phyloP scores from a whole-genome alignment of 352 stramenopile species.

The Phytophthora capsici region DNA sequence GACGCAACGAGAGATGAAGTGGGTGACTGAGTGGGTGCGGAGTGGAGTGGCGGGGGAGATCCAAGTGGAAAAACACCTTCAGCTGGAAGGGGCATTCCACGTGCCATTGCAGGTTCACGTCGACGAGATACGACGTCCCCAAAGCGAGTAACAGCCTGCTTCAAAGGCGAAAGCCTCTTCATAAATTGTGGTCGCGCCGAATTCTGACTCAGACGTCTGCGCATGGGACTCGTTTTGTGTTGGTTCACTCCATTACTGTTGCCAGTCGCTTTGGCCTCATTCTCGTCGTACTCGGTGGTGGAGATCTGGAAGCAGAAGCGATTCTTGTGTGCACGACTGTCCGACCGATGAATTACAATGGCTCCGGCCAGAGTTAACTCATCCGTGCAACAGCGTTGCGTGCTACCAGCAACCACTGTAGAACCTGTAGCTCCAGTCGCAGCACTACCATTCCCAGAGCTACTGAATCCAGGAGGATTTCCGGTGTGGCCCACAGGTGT shows the following conservation, averaged over 20 bases:
- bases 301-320: slow-evolving; percentile 87
- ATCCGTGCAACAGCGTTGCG: slow-evolving; percentile 54
- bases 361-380: slow-evolving; percentile 74
- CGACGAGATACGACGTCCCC: slow-evolving; percentile 46
- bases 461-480: slow-evolving; percentile 17
- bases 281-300: slow-evolving; percentile 54
- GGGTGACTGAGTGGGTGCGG: slow-evolving; percentile 17
- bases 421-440: slow-evolving; percentile 4
- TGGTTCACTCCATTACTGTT: slow-evolving; percentile 9
- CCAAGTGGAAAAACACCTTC: slow-evolving; percentile 3
- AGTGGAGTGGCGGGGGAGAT: slow-evolving; percentile 17
- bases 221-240: slow-evolving; percentile 29
- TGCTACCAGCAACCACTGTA: neutral
- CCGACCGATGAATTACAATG: slow-evolving; percentile 82
- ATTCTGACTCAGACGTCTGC: slow-evolving; percentile 25
- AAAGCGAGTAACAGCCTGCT: slow-evolving; percentile 64
- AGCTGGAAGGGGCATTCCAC: neutral
- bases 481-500: slow-evolving; percentile 23
- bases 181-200: slow-evolving; percentile 32
- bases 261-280: slow-evolving; percentile 17
- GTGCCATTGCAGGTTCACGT: slow-evolving; percentile 24
- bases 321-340: slow-evolving; percentile 72
- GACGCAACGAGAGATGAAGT: slow-evolving; percentile 24
- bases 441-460: slow-evolving; percentile 19
- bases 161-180: slow-evolving; percentile 69